Base-by-base conservation (phyloP, 2,329 filamentous ascomycete species). In the Aspergillus sp. region DNA sequence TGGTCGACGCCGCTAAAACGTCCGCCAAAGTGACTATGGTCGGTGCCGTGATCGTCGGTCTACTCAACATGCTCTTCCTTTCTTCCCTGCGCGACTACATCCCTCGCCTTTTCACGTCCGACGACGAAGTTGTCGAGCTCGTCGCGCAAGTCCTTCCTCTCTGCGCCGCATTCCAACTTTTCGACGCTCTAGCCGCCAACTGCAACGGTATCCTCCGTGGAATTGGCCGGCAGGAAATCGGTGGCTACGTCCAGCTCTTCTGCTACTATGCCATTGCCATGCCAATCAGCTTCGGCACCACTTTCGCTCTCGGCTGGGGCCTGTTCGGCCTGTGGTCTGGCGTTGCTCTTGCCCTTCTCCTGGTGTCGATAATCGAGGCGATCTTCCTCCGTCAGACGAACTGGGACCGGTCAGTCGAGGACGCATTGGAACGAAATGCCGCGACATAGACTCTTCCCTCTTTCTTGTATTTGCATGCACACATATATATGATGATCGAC, bases 251-350 rank as follows among this genome's bases (percentile, higher is more conserved):
- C 7, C 96, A 95, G 69, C 78, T 98, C 2, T 85, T 92, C 53
- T 88, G 89, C 22, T 97, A 97, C 78, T 99, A 98, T 75, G 79
- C 85, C 18, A 83, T 98, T 26, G 94, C 91, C 0, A 82, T 98
- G 75, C 94, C 95, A 0, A 85, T 96, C 36, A 91, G 89, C 45
- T 89, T 97, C 65, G 86, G 84, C 4, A 85, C 90, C 0, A 90
- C 88, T 0, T 96, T 98, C 73, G 89, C 87, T 0, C 78, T 93
- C 3, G 82, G 82, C 20, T 96, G 90, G 92, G 86, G 87, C 51
- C 78, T 98, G 42, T 82, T 86, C 57, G 94, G 94, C 0, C 79
- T 98, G 18, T 98, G 94, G 94, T 79, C 82, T 12, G 90, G 91
- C 20, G 86, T 92, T 6, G 89, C 88, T 0, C 74, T 96, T 63